A percentile compares a stretch with the other conserved stretches of the same genome.
Evolutionary conservation across 495 filamentous ascomycete species (phyloP).

Genomic region (Neurospora sp.): DNA sequence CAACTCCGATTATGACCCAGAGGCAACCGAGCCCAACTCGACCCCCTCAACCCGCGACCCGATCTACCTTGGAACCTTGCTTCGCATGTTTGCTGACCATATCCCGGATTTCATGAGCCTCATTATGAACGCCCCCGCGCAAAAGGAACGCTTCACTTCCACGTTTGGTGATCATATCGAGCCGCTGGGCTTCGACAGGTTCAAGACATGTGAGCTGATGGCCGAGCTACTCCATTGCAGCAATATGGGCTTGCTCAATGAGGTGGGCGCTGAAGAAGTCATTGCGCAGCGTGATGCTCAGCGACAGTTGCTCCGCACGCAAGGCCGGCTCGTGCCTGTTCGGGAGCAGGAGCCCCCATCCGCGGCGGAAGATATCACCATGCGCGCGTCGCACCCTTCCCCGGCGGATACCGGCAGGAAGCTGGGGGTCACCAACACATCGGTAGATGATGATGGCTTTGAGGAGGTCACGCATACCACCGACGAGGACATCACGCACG

Average conservation of each 20-base stretch:
- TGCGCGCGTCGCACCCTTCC: constrained; percentile 37
- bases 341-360: constrained; percentile 26
- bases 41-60: constrained; percentile 79
- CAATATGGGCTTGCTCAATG: constrained; percentile 96
- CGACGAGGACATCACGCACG: constrained; percentile 51
- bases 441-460: constrained; percentile 80
- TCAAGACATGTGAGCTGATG: constrained; percentile 99
- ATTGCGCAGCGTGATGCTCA: constrained; percentile 73
- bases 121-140: constrained; percentile 57
- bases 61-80: constrained; percentile 90
- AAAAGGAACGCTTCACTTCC: constrained; percentile 33
- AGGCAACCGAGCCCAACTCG: constrained; percentile 68
- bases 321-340: constrained; percentile 44
- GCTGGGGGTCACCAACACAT: constrained; percentile 64
- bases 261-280: constrained; percentile 80
- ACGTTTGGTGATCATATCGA: constrained; percentile 90
- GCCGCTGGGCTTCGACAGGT: constrained; percentile 91
- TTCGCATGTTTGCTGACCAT: constrained; percentile 79
- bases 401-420: constrained; percentile 41
- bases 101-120: constrained; percentile 96
- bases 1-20: constrained; percentile 97
- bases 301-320: constrained; percentile 63
- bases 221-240: constrained; percentile 95
- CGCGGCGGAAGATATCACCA: constrained; percentile 31
- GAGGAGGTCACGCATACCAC: constrained; percentile 74